Conservation (phyloP, 805 yeast genomes). For the Blastobotrys muscicola region DNA sequence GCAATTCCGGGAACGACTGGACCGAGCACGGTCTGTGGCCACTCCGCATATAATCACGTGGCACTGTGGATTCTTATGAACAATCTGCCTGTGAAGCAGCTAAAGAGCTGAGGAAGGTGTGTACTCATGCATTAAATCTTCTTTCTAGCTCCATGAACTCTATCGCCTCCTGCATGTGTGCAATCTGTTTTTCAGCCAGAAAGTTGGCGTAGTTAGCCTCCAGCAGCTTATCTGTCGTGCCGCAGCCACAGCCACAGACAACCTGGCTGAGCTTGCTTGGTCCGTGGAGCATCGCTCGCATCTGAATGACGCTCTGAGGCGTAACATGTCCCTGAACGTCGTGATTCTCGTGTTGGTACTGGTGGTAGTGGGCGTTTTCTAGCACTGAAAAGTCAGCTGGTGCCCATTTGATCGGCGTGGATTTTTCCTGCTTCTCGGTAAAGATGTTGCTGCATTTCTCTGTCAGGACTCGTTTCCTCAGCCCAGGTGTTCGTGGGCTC, state of each 20-base stretch:
- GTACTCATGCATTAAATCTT: conserved; percentile 7
- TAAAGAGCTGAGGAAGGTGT: no score
- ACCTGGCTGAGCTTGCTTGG: neutral
- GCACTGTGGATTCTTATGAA: no score
- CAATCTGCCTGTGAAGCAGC: neutral
- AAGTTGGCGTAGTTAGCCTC: conserved; percentile 5
- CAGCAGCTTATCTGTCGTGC: neutral
- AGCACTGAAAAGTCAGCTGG: neutral
- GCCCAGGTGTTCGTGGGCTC: conserved; percentile 13
- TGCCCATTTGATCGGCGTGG: neutral
- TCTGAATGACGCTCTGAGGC: conserved; percentile 1
- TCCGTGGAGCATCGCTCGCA: neutral
- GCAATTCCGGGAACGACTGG: no score
- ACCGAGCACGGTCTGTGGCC: no score
- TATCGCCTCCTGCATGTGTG: conserved; percentile 9
- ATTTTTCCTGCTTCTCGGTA: neutral
- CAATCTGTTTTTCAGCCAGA: conserved; percentile 8
- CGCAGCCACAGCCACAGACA: neutral
- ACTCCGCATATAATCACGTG: no score
- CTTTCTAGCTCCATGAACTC: conserved; percentile 17
- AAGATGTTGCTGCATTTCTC: neutral
- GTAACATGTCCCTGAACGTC: neutral
- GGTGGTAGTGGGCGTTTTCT: neutral
- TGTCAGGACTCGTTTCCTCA: conserved; percentile 8
- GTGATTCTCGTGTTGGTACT: neutral